phyloP scores from a whole-genome alignment of 2,329 filamentous ascomycete species.

The Scolecobasidium constrictum region DNA sequence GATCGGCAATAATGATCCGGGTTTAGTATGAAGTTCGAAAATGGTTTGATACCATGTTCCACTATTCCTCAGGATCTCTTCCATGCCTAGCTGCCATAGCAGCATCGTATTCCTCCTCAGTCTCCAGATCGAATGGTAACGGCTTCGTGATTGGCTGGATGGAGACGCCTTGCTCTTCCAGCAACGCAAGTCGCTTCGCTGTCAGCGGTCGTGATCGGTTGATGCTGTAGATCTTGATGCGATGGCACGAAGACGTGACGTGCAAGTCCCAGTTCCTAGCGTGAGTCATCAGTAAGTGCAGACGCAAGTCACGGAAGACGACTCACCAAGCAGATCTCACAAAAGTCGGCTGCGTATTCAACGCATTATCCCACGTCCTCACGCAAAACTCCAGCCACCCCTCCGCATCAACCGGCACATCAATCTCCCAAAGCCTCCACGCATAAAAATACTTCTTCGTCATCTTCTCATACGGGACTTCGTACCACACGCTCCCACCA shows the following conservation, averaged over 20 bases:
- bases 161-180: slow-evolving; percentile 4
- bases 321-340: slow-evolving; percentile 21
- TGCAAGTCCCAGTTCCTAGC: slow-evolving; percentile 61
- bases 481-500: slow-evolving; percentile 55
- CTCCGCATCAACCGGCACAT: slow-evolving; percentile 45
- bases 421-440: slow-evolving; percentile 54
- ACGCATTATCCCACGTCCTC: slow-evolving; percentile 33
- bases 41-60: too few species aligned
- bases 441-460: slow-evolving; percentile 51
- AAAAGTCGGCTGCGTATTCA: slow-evolving; percentile 31
- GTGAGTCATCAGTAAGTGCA: too few species aligned
- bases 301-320: too few species aligned
- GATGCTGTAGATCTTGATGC: slow-evolving; percentile 51
- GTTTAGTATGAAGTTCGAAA: too few species aligned
- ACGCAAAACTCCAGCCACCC: slow-evolving; percentile 36
- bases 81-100: too few species aligned
- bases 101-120: slow-evolving; percentile 9
- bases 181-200: slow-evolving; percentile 1
- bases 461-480: slow-evolving; percentile 48
- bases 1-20: too few species aligned
- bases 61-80: too few species aligned
- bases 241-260: slow-evolving; percentile 51
- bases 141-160: slow-evolving; percentile 7
- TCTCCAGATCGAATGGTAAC: slow-evolving; percentile 2
- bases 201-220: slow-evolving; percentile 26